Base-by-base conservation (phyloP, 257 asterid species). In the Primulina huaijiensis region DNA sequence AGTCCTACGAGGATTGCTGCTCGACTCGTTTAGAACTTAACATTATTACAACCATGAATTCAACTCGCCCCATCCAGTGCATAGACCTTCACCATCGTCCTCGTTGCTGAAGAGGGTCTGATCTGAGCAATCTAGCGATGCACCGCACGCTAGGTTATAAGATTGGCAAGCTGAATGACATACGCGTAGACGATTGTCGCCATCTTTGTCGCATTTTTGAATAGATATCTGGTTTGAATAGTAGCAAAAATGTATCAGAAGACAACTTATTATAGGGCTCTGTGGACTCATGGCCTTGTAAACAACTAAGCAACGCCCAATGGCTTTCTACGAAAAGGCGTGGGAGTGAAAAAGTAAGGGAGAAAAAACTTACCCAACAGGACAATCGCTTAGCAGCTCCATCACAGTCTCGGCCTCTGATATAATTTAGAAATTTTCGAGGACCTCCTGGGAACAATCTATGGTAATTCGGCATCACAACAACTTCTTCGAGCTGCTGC, bases 401-500 rank as follows among this genome's bases (percentile, higher is more conserved):
- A 46, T 95, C 95, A 40, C 99, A 95, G 76, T 95, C 96, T 77
- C 81, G 74, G 75, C 99, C 99, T 77, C 98, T 75, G 35, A 95
- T 86, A 69, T 83, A 90, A 77, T 88, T 95, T 9, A 92, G 82
- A 76, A 95, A 78, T 69, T 95, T 95, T 33, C 96, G 87, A 53
- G 99, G 99, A 35, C 99, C 99, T 53, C 90, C 95, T 0, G 99
- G 99, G 61, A 92, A 95, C 64, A 95, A 64, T 7, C 99, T 72
- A 64, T 95, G 91, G 93, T 95, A 95, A 80, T 95, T 95, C 70
- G 99, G 99, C 97, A 95, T 95, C 77, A 95, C 99, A 3, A 92
- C 99, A 2, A 91, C 98, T 81, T 92, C 95, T 76, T 95, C 99
- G 6, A 95, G 87, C 85, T 95, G 99, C 76, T 95, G 98, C 82